Conservation (phyloP, 2,329 filamentous ascomycete species). For the Didymella segeticola region DNA sequence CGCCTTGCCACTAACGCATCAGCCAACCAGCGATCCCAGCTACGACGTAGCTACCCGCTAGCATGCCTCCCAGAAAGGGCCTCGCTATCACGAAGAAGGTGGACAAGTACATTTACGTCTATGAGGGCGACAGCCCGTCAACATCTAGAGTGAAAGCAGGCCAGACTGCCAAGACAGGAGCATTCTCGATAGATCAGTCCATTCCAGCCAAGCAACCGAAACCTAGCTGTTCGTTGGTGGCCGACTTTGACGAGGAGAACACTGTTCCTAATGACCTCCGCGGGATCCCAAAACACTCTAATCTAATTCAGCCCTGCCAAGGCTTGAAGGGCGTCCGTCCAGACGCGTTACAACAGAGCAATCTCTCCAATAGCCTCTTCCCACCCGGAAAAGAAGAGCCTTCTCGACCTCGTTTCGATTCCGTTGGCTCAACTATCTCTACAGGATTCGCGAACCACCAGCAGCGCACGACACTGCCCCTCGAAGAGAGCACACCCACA, state of each 20-base stretch:
- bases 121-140: slow-evolving; percentile 10
- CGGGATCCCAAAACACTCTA: slow-evolving; percentile 30
- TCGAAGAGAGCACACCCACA: not conserved
- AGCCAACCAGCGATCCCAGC: slow-evolving; percentile 30
- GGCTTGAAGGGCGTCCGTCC: slow-evolving; percentile 8
- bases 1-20: slow-evolving; percentile 32
- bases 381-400: slow-evolving; percentile 2
- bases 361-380: slow-evolving; percentile 16
- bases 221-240: not conserved
- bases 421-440: not conserved
- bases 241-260: slow-evolving; percentile 15
- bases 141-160: not conserved
- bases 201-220: not conserved
- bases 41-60: slow-evolving; percentile 16
- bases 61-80: slow-evolving; percentile 35
- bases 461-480: not conserved
- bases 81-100: slow-evolving; percentile 31
- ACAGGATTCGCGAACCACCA: not conserved
- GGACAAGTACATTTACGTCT: slow-evolving; percentile 21
- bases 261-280: slow-evolving; percentile 19
- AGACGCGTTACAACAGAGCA: slow-evolving; percentile 18
- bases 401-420: not conserved
- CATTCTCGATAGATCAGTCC: not conserved
- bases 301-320: slow-evolving; percentile 21
- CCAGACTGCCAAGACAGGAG: not conserved